Conservation (phyloP, 2,329 filamentous ascomycete species). For the Hymenoscyphus salicellus region DNA sequence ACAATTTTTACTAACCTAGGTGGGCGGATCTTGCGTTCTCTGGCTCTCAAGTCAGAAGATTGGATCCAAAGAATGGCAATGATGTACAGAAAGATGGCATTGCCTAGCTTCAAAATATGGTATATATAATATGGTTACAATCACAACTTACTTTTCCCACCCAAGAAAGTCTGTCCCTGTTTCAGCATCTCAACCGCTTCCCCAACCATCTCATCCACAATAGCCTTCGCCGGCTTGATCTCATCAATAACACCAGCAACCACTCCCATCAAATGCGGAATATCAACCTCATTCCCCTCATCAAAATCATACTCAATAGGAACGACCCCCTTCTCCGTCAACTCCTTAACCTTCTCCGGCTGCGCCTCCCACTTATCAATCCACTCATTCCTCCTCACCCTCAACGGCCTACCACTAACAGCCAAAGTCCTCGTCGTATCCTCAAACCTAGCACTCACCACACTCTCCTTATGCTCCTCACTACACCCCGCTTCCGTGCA, state of each 20-base stretch:
- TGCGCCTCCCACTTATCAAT: constrained; percentile 75
- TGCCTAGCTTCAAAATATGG: background rate
- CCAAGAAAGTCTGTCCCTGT: constrained; percentile 59
- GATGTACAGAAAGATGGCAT: background rate
- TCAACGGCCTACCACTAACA: constrained; percentile 74
- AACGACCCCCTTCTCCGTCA: constrained; percentile 74
- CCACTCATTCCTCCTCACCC: constrained; percentile 80
- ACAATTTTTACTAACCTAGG: too few species aligned
- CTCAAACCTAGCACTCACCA: constrained; percentile 73
- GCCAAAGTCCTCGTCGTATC: constrained; percentile 83
- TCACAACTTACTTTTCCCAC: constrained; percentile 39
- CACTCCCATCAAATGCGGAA: constrained; percentile 91
- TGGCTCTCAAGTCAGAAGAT: too few species aligned
- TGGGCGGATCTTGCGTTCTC: too few species aligned
- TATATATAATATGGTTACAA: background rate
- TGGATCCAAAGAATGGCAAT: too few species aligned
- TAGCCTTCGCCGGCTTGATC: constrained; percentile 76
- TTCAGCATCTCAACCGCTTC: constrained; percentile 69
- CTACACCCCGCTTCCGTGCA: constrained; percentile 76
- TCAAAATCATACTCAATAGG: constrained; percentile 83
- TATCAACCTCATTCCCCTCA: constrained; percentile 75
- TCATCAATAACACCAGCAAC: constrained; percentile 75
- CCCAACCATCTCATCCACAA: constrained; percentile 86
- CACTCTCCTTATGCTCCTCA: constrained; percentile 77
- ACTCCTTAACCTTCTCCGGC: constrained; percentile 69